phyloP scores from a whole-genome alignment of 768 basidiomycete species.

The Suillus clintonianus region DNA sequence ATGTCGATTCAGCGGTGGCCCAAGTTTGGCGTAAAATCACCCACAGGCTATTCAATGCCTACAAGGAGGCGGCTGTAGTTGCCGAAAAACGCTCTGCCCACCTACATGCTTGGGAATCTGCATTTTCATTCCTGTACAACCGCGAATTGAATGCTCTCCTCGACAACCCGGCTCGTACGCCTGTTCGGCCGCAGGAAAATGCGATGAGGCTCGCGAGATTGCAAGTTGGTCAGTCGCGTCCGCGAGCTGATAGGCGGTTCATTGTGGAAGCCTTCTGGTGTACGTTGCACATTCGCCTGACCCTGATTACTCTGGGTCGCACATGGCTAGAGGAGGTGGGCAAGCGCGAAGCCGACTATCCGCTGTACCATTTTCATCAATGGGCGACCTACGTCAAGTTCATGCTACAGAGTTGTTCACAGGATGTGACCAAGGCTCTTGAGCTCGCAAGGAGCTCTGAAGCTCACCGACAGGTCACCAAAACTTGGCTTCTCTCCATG shows the following conservation, averaged over 20 bases:
- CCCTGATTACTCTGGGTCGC: constrained; percentile 46
- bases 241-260: constrained; percentile 60
- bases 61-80: constrained; percentile 41
- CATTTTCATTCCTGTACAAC: constrained; percentile 52
- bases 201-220: constrained; percentile 54
- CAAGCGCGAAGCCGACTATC: constrained; percentile 18
- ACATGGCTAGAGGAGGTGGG: constrained; percentile 40
- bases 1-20: constrained; percentile 32
- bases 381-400: constrained; percentile 54
- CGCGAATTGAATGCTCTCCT: constrained; percentile 42
- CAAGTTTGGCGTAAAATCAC: constrained; percentile 43
- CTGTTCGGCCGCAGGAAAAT: constrained; percentile 44
- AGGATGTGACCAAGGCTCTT: constrained; percentile 49
- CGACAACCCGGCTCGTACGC: constrained; percentile 34
- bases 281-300: constrained; percentile 54
- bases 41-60: constrained; percentile 37
- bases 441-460: constrained; percentile 49
- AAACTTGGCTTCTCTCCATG: constrained; percentile 44
- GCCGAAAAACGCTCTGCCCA: constrained; percentile 56
- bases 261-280: constrained; percentile 61
- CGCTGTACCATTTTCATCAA: constrained; percentile 14
- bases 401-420: constrained; percentile 45
- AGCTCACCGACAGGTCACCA: constrained; percentile 54
- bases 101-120: constrained; percentile 59
- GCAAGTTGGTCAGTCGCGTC: constrained; percentile 57